Evolutionary conservation across 1,284 basidiomycete genomes (phyloP), one percentile per base, ranked within the genome.

Genomic region (Moesziomyces sp.): DNA sequence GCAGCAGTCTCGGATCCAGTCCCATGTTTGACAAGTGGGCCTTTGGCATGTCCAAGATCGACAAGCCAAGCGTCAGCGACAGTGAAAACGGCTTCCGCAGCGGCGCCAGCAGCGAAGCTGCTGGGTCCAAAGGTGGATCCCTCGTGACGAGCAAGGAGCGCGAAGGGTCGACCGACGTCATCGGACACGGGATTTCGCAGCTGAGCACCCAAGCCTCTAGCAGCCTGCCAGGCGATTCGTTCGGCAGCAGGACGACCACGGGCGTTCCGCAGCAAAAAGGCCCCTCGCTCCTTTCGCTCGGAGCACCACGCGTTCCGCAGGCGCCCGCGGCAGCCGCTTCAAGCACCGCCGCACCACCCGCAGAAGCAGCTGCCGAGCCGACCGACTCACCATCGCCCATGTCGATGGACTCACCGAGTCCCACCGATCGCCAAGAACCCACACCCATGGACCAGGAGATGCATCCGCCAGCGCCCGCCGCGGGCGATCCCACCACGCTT

Each of bases 1-100:
- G 47, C 88, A 90, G 71, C 88, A 91, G 75, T 89, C 91, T 83
- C 88, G 91, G 90, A 26, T 89, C 88, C 9, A 89, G 88, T 58
- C 90, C 91, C 16, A 93, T 92, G 88, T 87, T 97, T 54, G 95
- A 97, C 87, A 93, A 92, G 80, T 92, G 91, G 87, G 91, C 91
- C 0, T 96, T 99, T 80, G 91, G 90, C 13, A 98, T 99, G 95
- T 92, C 89, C 86, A 87, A 87, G 79, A 88, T 84, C 44, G 80
- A 80, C 69, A 75, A 75, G 38, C 61, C 76, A 0, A 71, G 62
- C 45, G 52, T 67, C 56, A 76, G 70, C 51, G 76, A 73, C 33
- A 75, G 75, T 56, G 75, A 73, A 30, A 59, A 63, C 19, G 66
- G 63, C 11, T 69, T 78, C 54, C 62, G 71, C 48, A 76, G 72